phyloP scores from a whole-genome alignment of 2,329 filamentous ascomycete species.

The Aurifilum marmelostoma region DNA sequence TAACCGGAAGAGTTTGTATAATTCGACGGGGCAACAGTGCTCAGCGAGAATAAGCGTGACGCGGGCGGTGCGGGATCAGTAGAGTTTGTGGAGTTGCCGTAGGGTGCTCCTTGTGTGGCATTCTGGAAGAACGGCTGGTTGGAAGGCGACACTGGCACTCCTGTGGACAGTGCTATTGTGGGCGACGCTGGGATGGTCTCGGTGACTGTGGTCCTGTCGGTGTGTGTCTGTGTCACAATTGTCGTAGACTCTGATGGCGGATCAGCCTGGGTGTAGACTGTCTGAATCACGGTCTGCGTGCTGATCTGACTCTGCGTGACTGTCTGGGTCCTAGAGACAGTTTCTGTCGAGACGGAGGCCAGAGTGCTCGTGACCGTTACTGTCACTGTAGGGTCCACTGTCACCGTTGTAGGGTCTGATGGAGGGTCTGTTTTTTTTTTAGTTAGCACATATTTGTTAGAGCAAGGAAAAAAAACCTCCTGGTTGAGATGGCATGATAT shows the following conservation, averaged over 20 bases:
- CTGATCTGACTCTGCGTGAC: constrained; percentile 1
- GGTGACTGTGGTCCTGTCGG: not conserved
- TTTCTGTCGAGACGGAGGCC: constrained; percentile 8
- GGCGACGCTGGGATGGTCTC: not conserved
- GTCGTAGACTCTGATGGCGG: not conserved
- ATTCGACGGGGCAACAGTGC: not conserved
- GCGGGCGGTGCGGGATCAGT: not conserved
- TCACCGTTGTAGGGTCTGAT: not conserved
- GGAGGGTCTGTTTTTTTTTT: not conserved
- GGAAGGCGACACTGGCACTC: not conserved
- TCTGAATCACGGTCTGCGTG: constrained; percentile 1
- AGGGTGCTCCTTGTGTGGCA: not conserved
- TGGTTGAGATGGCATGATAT: not conserved
- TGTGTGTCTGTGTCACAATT: not conserved
- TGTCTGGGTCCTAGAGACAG: constrained; percentile 6
- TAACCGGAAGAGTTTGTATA: constrained; percentile 26
- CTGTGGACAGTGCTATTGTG: not conserved
- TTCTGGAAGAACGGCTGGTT: constrained; percentile 11
- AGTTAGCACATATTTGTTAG: not conserved
- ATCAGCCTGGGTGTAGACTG: not conserved
- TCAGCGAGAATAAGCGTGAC: not conserved
- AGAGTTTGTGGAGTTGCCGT: constrained; percentile 13
- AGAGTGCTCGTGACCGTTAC: constrained; percentile 12
- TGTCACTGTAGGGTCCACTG: constrained; percentile 3
- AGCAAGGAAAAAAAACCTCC: too few species aligned